Evolutionary conservation across 2,329 filamentous ascomycete species (phyloP).

Genomic region (Seiridium cupressi): DNA sequence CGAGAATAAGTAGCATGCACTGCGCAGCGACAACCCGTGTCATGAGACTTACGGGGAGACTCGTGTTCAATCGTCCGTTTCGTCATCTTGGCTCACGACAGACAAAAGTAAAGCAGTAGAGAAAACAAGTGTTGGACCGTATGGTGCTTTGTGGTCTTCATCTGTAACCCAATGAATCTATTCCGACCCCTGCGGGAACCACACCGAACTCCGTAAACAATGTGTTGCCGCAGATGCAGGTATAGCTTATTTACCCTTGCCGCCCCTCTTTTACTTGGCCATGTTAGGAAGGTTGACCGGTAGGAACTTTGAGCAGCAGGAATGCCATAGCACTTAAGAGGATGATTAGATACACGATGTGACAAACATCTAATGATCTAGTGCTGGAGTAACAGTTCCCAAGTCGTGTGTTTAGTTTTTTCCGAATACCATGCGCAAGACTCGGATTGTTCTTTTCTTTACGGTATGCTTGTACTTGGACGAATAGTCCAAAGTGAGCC

Average conservation of each 20-base stretch:
- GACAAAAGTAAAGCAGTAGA: background rate
- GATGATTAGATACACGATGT: too few species aligned
- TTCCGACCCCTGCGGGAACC: background rate
- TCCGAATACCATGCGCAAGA: too few species aligned
- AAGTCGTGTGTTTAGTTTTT: too few species aligned
- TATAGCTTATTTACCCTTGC: background rate
- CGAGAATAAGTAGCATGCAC: background rate
- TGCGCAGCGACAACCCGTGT: too few species aligned
- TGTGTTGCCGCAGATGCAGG: background rate
- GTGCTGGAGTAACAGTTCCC: too few species aligned
- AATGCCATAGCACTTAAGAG: too few species aligned
- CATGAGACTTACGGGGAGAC: background rate
- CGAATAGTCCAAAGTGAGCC: too few species aligned
- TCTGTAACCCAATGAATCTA: background rate
- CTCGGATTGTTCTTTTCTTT: too few species aligned
- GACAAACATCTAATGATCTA: too few species aligned
- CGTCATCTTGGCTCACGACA: slow-evolving; percentile 18
- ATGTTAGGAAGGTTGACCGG: slow-evolving; percentile 1
- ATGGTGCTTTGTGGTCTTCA: background rate
- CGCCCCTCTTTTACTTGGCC: slow-evolving; percentile 1
- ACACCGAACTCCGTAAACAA: background rate
- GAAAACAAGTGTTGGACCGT: background rate
- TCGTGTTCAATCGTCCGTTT: slow-evolving; percentile 12
- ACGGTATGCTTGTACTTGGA: too few species aligned
- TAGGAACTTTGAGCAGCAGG: background rate